phyloP scores from a whole-genome alignment of 306 rosid genomes.

The Trifolium subterraneum region DNA sequence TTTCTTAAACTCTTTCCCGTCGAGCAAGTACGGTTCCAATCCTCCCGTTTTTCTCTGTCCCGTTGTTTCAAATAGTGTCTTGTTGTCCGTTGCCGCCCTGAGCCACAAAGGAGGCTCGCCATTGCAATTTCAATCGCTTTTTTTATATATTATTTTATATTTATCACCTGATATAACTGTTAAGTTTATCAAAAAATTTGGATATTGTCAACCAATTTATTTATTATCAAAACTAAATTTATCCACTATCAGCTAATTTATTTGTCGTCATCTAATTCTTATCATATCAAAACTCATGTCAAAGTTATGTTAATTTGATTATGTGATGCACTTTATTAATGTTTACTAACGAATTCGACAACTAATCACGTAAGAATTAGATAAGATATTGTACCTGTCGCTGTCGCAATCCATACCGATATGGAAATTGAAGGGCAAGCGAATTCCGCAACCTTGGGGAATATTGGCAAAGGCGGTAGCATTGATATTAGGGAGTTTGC shows the following conservation, averaged over 20 bases:
- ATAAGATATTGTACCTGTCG: slow-evolving; percentile 17
- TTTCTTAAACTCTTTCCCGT: background rate
- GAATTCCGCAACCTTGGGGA: slow-evolving; percentile 49
- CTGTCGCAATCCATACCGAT: slow-evolving; percentile 44
- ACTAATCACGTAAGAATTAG: background rate
- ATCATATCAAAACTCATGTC: background rate
- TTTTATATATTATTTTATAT: background rate
- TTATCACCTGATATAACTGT: background rate
- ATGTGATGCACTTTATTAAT: background rate
- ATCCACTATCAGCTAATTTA: background rate
- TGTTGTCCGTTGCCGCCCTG: background rate
- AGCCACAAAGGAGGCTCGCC: background rate
- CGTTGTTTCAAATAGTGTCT: background rate
- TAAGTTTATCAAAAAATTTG: background rate
- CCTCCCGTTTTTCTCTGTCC: background rate
- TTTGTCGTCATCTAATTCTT: background rate
- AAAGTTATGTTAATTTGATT: background rate
- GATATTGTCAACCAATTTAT: background rate
- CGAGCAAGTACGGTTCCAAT: background rate
- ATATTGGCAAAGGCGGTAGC: slow-evolving; percentile 16
- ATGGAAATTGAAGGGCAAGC: slow-evolving; percentile 50
- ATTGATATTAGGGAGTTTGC: background rate
- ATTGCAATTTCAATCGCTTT: background rate
- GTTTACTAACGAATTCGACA: background rate
- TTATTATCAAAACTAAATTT: background rate